Base-by-base conservation (phyloP, 495 filamentous ascomycete genomes). In the Cercophora sp. region DNA sequence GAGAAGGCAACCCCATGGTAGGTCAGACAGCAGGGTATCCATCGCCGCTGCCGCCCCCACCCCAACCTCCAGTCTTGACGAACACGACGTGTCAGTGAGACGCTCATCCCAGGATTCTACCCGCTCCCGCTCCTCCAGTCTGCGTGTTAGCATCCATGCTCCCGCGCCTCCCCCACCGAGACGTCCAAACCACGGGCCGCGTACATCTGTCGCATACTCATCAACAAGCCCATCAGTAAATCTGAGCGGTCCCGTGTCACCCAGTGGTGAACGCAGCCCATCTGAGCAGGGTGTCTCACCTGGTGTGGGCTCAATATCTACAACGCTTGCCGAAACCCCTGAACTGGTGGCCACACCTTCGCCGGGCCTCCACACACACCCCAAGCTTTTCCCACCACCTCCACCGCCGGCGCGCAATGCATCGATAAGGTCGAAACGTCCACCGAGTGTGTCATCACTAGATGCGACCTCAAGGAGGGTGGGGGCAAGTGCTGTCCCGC, bases 151-250 rank as follows among this genome's bases (percentile, higher is more conserved):
- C 44, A 54, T 61, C 3, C 61, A 70, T 32, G 65, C 63, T 2
- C 71, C 73, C 0, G 67, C 69, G 10, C 73, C 74, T 5, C 74
- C 74, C 37, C 72, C 73, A 1, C 75, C 75, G 2, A 65, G 73
- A 6, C 59, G 71, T 22, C 67, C 71, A 4, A 58, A 55, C 3
- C 68, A 74, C 31, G 53, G n/a, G 6, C 19, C 54, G 10, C 68
- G 69, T 15, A 54, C 61, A 18, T 44, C 66, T 25, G 55, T 35
- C 25, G 58, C 65, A 0, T 49, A 59, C 35, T 35, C 29, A 2
- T 58, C 62, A 13, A 51, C 60, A n/a, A n/a, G n/a, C n/a, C n/a
- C n/a, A n/a, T n/a, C n/a, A n/a, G n/a, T n/a, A 9, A 54, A 46
- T 22, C 55, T 62, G 24, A 24, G 35, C 23, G 55, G 50, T 22